phyloP scores from a whole-genome alignment of 2,329 filamentous ascomycete species.

The Botrytis elliptica region DNA sequence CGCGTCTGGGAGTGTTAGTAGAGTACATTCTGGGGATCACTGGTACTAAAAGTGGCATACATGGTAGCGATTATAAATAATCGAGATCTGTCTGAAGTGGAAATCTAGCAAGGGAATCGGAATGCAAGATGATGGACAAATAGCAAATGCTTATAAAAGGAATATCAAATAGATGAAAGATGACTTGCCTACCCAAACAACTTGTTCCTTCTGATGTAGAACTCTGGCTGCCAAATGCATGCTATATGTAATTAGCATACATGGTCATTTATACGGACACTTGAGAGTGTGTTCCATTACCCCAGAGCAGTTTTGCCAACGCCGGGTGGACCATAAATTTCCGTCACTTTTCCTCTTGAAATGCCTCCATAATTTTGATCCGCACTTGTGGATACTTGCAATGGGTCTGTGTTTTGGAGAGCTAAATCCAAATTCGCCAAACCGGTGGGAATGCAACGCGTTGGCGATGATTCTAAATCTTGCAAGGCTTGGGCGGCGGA shows the following conservation, averaged over 20 bases:
- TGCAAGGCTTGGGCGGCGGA: constrained; percentile 72
- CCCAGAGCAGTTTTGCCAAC: constrained; percentile 81
- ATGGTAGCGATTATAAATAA: neutral
- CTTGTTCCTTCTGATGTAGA: constrained; percentile 58
- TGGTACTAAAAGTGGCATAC: too few relatives aligned
- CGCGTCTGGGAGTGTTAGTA: constrained; percentile 33
- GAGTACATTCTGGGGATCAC: neutral
- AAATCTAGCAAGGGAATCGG: neutral
- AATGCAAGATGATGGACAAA: neutral
- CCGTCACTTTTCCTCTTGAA: constrained; percentile 73
- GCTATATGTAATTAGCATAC: constrained; percentile 45
- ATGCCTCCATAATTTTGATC: constrained; percentile 54
- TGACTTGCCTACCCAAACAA: constrained; percentile 75
- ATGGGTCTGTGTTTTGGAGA: constrained; percentile 41
- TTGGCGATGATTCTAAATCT: constrained; percentile 51
- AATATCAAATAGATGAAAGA: neutral
- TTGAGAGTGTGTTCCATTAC: constrained; percentile 21
- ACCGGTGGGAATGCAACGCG: constrained; percentile 56
- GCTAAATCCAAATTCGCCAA: constrained; percentile 52
- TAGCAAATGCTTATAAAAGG: neutral
- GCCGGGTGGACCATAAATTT: constrained; percentile 85
- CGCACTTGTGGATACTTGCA: constrained; percentile 15
- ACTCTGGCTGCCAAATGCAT: constrained; percentile 68
- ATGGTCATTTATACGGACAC: neutral
- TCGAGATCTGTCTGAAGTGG: neutral